Evolutionary conservation across 345 rosid species (phyloP).

Genomic region (Acer saccharum): DNA sequence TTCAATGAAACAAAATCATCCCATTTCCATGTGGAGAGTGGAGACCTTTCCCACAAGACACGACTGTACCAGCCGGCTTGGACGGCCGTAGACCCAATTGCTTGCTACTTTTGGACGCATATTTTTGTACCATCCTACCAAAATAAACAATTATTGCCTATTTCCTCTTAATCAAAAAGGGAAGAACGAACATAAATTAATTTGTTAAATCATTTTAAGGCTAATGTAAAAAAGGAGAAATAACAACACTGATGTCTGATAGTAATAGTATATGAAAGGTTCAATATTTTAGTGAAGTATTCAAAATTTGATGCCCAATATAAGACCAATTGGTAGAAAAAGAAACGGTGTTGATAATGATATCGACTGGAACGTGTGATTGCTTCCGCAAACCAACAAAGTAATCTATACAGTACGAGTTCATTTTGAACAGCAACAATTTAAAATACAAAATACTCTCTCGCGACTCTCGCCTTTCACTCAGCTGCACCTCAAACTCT

Average conservation of each 20-base stretch:
- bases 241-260: no score
- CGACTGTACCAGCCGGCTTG: slow-evolving; percentile 7
- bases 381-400: no score
- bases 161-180: no score
- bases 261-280: not conserved
- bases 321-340: no score
- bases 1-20: not conserved
- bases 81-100: slow-evolving; percentile 10
- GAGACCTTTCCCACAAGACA: not conserved
- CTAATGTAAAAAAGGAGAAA: no score
- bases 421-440: not conserved
- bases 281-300: no score
- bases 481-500: not conserved
- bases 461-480: slow-evolving; percentile 36
- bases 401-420: not conserved
- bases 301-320: no score
- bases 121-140: not conserved
- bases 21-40: slow-evolving; percentile 11
- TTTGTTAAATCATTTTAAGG: no score
- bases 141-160: not conserved
- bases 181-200: no score
- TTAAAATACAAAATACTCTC: slow-evolving; percentile 12
- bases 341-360: not conserved
- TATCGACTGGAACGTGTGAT: not conserved
- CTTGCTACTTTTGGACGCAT: not conserved